Evolutionary conservation across 2,329 filamentous ascomycete genomes (phyloP).

Genomic region (Aspergillus calidoustus): DNA sequence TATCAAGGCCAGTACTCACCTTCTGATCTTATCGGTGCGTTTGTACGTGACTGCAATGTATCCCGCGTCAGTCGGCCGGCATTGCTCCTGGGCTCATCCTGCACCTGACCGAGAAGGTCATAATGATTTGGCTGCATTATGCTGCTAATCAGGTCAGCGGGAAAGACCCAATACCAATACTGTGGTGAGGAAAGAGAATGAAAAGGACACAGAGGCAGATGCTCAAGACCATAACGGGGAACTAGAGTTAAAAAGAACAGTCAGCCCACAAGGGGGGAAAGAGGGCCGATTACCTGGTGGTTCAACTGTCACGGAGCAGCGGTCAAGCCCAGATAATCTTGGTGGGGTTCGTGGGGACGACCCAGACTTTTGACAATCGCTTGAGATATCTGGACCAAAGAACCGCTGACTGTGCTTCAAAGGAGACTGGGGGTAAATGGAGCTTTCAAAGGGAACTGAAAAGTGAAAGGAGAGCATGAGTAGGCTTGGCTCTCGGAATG

Average conservation of each 20-base stretch:
- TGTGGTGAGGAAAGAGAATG: not conserved
- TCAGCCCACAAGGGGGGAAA: conserved; percentile 12
- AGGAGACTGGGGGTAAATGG: not conserved
- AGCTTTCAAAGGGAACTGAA: not conserved
- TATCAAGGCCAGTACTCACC: conserved; percentile 38
- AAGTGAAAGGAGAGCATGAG: not conserved
- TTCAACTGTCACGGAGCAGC: conserved; percentile 14
- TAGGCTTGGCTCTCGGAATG: conserved; percentile 3
- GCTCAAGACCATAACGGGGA: conserved; percentile 9
- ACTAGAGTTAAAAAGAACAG: conserved; percentile 8
- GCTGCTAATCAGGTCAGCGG: conserved; percentile 12
- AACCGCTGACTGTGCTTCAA: not conserved
- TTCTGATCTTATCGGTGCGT: conserved; percentile 46
- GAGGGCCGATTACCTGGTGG: conserved; percentile 8
- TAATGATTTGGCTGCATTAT: conserved; percentile 48
- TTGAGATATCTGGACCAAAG: conserved; percentile 5
- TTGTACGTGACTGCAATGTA: conserved; percentile 39
- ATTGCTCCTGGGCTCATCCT: conserved; percentile 33
- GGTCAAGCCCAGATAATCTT: conserved; percentile 16
- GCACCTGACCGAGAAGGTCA: conserved; percentile 44
- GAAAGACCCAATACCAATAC: not conserved
- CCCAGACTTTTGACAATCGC: conserved; percentile 12
- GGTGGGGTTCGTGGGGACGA: conserved; percentile 21
- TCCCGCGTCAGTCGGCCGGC: conserved; percentile 42
- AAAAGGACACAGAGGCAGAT: conserved; percentile 3